A percentile compares a stretch with the other conserved stretches of the same genome.
phyloP scores from a whole-genome alignment of 306 rosid genomes.

The Luffa acutangula region DNA sequence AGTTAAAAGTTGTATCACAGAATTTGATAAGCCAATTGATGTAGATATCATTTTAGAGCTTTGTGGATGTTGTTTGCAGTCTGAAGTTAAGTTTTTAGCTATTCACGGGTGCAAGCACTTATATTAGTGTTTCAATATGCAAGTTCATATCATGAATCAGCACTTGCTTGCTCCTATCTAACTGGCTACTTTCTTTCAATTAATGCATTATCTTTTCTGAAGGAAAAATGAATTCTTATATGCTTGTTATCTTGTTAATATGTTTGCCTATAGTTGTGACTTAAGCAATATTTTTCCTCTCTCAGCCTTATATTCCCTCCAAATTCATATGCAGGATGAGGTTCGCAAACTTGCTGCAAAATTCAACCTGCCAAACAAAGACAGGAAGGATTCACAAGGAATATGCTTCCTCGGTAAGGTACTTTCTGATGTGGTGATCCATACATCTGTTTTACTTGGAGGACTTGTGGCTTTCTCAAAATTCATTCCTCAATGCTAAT shows the following conservation, averaged over 20 bases:
- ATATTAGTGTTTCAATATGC: neutral
- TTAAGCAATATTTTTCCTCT: neutral
- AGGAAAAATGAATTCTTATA: neutral
- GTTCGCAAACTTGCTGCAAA: constrained; percentile 76
- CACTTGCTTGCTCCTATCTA: neutral
- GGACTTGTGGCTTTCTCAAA: neutral
- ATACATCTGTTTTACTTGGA: neutral
- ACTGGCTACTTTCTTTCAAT: neutral
- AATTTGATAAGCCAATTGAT: neutral
- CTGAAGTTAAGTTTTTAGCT: neutral
- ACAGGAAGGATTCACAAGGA: constrained; percentile 95
- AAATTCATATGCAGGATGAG: constrained; percentile 47
- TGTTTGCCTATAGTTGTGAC: neutral
- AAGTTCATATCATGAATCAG: neutral
- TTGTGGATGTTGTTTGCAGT: neutral
- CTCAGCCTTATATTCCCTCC: constrained; percentile 5
- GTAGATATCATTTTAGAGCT: neutral
- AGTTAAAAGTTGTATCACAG: neutral
- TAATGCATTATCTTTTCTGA: neutral
- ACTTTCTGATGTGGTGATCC: neutral
- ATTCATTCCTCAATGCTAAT: neutral
- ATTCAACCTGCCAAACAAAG: constrained; percentile 81
- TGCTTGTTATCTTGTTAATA: neutral
- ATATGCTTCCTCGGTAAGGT: constrained; percentile 99
- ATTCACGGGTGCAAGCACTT: neutral